Base-by-base conservation (phyloP, 2,329 filamentous ascomycete genomes). In the Ophiosphaerella korrae region DNA sequence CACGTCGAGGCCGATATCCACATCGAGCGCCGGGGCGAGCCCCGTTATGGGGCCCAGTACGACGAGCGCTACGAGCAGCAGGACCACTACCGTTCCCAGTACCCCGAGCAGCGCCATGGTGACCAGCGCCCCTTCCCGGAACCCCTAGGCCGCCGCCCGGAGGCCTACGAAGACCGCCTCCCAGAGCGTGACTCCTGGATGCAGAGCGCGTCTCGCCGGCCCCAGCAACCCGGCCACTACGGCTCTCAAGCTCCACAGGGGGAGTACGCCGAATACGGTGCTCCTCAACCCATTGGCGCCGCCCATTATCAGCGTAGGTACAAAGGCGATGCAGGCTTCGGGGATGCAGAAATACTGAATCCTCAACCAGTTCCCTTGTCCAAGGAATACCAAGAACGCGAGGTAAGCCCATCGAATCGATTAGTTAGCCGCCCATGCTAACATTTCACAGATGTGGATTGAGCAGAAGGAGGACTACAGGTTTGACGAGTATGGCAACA, bases 401-500 rank as follows among this genome's bases (percentile, higher is more conserved):
- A 72, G 66, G 70, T 72, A 59, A 64, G 66, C 59, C 7, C 48
- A 42, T 36, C 54, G 26, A 51, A 26, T 38, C 57, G 7, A 36
- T 51, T 14, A 23, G 26, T 4, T 13, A 18, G 26, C 11, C 40
- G 13, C 13, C 29, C 4, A 18, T 21, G 24, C 54, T 50, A 39
- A 50, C 50, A 31, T 23, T 35, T 18, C 14, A 9, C 53, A 71
- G 69, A 55, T 71, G 42, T 73, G 70, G 70, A 61, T 73, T 47
- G 70, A 73, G 52, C 57, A 73, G 54, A 70, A 69, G 62, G 63
- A 72, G 50, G 68, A 73, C 49, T 71, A 64, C 42, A 57, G 67
- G 21, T 66, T 63, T 48, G 70, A 73, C 47, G 51, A 72, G 58
- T 73, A 73, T 46, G 70, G 70, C 18, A 73, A 73, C 40, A 58